A percentile compares a stretch with the other conserved stretches of the same genome.
These are phyloP conservation scores for Trichoderma aggressivum DNA, from an alignment of 2,329 filamentous ascomycete species.

Conservation along the genomic window DNA sequence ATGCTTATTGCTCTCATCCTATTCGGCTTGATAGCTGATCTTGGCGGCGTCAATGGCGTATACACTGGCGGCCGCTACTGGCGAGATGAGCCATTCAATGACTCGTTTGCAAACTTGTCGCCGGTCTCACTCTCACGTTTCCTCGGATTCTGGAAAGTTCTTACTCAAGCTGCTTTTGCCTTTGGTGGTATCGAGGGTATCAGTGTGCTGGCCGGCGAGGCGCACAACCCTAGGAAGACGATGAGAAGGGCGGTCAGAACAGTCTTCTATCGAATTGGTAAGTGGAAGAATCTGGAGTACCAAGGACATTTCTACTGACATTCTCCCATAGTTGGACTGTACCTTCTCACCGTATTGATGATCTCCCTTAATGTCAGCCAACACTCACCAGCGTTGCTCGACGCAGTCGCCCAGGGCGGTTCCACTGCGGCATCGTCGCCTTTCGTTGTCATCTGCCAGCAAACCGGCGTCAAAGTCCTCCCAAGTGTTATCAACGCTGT, in stretches of 20 bases:
- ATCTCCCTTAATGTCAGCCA: conserved; percentile 22
- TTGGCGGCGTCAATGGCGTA: conserved; percentile 34
- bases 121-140: conserved; percentile 35
- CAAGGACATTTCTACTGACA: background rate
- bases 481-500: conserved; percentile 54
- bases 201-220: conserved; percentile 36
- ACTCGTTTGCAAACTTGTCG: conserved; percentile 27
- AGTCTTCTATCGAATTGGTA: conserved; percentile 22
- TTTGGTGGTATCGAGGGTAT: conserved; percentile 31
- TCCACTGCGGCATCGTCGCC: conserved; percentile 51
- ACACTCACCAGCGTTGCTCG: conserved; percentile 21
- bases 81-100: conserved; percentile 37
- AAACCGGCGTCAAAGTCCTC: conserved; percentile 47
- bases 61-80: conserved; percentile 43
- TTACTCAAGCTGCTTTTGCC: conserved; percentile 39
- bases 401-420: conserved; percentile 49
- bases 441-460: conserved; percentile 47
- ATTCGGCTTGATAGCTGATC: conserved; percentile 36
- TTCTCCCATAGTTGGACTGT: conserved; percentile 10
- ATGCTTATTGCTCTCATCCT: conserved; percentile 40
- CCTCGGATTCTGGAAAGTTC: conserved; percentile 38
- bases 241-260: conserved; percentile 20
- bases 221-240: conserved; percentile 40
- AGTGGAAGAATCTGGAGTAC: background rate
- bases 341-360: conserved; percentile 20